These are phyloP conservation scores for Carex littledalei DNA, from an alignment of 176 grass and related monocot genomes.

Conservation along the genomic window DNA sequence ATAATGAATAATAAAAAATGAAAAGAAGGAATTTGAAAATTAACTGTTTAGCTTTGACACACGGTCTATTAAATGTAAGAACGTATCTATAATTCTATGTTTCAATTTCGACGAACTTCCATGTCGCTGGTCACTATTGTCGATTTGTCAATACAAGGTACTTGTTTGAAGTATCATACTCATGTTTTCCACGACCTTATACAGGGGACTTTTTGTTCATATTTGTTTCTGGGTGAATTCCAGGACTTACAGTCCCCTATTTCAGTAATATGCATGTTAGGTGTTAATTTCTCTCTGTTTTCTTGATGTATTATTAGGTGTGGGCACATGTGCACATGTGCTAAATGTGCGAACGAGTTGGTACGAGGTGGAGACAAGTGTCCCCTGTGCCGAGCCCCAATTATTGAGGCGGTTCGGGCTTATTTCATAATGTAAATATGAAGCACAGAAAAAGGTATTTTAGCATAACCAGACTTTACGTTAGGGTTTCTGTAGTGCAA, in stretches of 20 bases:
- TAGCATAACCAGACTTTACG: constrained; percentile 13
- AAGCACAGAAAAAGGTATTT: constrained; percentile 7
- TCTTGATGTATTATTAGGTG: constrained; percentile 52
- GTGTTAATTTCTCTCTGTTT: neutral
- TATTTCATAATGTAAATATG: constrained; percentile 40
- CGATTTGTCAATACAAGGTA: neutral
- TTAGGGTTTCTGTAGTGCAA: constrained; percentile 20
- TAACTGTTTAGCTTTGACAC: neutral
- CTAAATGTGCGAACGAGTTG: constrained; percentile 84
- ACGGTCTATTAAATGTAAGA: neutral
- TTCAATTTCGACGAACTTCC: neutral
- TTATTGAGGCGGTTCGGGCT: constrained; percentile 72
- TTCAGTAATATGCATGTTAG: neutral
- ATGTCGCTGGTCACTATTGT: neutral
- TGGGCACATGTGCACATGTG: constrained; percentile 98
- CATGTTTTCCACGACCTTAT: neutral
- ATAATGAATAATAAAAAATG: no score
- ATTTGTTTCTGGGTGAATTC: neutral
- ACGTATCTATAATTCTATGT: neutral
- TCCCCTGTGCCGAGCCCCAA: constrained; percentile 86
- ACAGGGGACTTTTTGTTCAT: neutral
- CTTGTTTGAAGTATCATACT: neutral
- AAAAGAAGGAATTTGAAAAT: neutral
- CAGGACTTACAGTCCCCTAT: neutral
- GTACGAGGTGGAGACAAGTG: constrained; percentile 74